Base-by-base conservation (phyloP, 2,329 filamentous ascomycete species). In the Xylaria hypoxylon region DNA sequence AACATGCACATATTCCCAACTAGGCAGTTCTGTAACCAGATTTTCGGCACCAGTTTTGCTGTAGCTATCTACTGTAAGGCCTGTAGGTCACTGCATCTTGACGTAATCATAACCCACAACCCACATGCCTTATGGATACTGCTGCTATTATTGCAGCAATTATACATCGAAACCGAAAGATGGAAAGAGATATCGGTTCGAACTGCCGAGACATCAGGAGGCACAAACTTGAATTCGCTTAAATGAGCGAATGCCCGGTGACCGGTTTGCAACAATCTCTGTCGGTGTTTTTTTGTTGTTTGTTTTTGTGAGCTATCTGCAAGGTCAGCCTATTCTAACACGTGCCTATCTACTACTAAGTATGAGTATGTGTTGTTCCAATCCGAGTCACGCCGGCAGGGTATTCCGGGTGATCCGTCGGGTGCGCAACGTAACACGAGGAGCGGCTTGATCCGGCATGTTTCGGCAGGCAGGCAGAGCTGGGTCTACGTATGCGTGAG, bases 1-100 rank as follows among this genome's bases (percentile, higher is more conserved):
- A 56, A 56, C 48, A 57, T 66, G 59, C 63, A 61, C 53, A 65
- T 59, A 45, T 55, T 31, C 65, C 65, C 33, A 65, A 61, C 44
- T 33, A 7, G 42, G 48, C 44, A 59, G 45, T 48, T 56, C 53
- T 52, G 50, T 57, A 33, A 53, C n/a, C 8, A 26, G 45, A 58
- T 40, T 22, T 33, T n/a, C 11, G 28, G 35, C 44, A 57, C 17
- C 10, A 26, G 19, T 13, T 48, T 55, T 40, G 47, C 8, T 31
- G 8, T 26, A 31, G 22, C 22, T 19, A n/a, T n/a, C n/a, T n/a
- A n/a, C n/a, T n/a, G n/a, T n/a, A n/a, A n/a, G n/a, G n/a, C n/a
- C n/a, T n/a, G n/a, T n/a, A 28, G 44, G 35, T 28, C 26, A 31
- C 40, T 38, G 33, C 45, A 60, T 40, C 47, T 31, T 62, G 59